Base-by-base conservation (phyloP, 1,284 basidiomycete species). In the Pascua guehoae region DNA sequence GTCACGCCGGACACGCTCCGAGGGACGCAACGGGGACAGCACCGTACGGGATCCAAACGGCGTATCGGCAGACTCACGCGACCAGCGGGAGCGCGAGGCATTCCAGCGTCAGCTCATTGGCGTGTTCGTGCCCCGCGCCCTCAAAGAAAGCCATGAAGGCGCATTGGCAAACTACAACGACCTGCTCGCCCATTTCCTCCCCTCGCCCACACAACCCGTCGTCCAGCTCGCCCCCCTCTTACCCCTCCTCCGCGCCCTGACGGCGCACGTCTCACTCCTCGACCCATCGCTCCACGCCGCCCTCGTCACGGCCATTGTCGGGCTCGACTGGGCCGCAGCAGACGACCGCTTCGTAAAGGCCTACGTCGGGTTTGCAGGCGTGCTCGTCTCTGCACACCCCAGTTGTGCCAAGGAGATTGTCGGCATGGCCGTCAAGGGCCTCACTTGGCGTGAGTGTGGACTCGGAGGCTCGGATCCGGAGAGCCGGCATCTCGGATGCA, bases 281-380 rank as follows among this genome's bases (percentile, higher is more conserved):
- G 62, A 67, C 10, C 69, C 71, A 2, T 59, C 65, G 42, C 81
- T 84, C 5, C 94, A 98, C 71, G 79, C 85, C n/a, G 75, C 85
- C 0, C 84, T 99, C 17, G 87, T 98, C 39, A 86, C 94, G 59
- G 91, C 91, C 37, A 86, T 98, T 59, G 81, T 97, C 56, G 83
- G 83, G 57, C 82, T 96, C 66, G 91, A 93, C 8, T 99, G 96
- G 96, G 88, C 89, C 8, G 88, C 87, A 8, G 90, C 94, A 65
- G 84, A 83, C 46, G 80, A 81, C 48, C 79, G 81, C 17, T 90
- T 94, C 66, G 91, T 92, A 52, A 88, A 86, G 74, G 85, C 86
- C 12, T 96, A 92, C 73, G 86, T 86, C 32, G 84, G 88, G 32
- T 97, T 97, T 71, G 85, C 93, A 47, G 90, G 91, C 46, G 90